A percentile compares a stretch with the other conserved stretches of the same genome.
Evolutionary conservation across 2,329 filamentous ascomycete genomes (phyloP).

Genomic region (Hypoxylon sp.): DNA sequence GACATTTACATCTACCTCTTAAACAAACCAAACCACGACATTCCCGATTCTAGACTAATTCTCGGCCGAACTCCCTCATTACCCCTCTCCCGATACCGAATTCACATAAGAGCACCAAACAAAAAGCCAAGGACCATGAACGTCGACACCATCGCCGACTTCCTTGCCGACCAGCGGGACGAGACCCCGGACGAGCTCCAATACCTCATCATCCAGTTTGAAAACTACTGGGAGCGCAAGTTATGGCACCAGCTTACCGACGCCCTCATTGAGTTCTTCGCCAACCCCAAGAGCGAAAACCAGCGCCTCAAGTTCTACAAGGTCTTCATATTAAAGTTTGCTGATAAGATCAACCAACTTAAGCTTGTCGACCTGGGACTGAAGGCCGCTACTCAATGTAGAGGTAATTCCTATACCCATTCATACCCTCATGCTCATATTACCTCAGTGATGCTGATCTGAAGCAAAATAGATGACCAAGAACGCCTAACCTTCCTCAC

Average conservation of each 20-base stretch:
- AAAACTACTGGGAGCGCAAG: constrained; percentile 98
- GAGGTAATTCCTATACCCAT: constrained; percentile 65
- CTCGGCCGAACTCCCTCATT: constrained; percentile 12
- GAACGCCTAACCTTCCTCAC: constrained; percentile 90
- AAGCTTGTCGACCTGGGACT: constrained; percentile 94
- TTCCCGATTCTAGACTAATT: constrained; percentile 18
- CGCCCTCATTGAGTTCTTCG: constrained; percentile 89
- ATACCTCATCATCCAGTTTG: constrained; percentile 89
- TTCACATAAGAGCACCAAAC: constrained; percentile 2
- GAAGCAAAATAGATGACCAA: constrained; percentile 76
- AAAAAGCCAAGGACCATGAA: constrained; percentile 72
- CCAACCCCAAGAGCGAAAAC: constrained; percentile 81
- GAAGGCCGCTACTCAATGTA: constrained; percentile 87
- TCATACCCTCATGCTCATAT: background rate
- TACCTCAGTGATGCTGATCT: constrained; percentile 7
- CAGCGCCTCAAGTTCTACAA: constrained; percentile 94
- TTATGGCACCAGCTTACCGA: constrained; percentile 99
- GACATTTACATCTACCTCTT: constrained; percentile 24
- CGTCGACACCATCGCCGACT: constrained; percentile 89
- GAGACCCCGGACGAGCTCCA: constrained; percentile 89
- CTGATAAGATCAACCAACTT: constrained; percentile 98
- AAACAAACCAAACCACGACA: constrained; percentile 11
- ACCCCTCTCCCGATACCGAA: background rate
- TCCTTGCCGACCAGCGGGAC: constrained; percentile 92
- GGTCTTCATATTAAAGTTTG: constrained; percentile 94